Evolutionary conservation across 1,284 basidiomycete species (phyloP), one percentile per base, ranked within the genome.

Genomic region (Paramarasmius palmivorus): DNA sequence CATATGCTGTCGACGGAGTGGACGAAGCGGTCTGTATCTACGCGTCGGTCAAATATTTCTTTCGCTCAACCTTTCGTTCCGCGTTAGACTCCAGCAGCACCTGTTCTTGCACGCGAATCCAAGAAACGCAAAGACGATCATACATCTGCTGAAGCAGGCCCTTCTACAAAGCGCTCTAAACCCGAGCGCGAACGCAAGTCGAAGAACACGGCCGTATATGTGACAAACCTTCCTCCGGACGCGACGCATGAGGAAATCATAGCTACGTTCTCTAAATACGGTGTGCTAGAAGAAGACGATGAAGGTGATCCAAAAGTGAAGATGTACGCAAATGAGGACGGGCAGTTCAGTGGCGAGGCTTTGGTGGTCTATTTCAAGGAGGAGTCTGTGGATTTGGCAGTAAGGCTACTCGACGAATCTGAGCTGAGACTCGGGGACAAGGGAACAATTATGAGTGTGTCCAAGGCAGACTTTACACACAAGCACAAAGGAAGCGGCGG

Each of bases 341-440:
- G 94, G n/a, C 72, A 78, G 32, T 98, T 98, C 71, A 97, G 86
- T 63, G 96, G 97, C 32, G 96, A 99, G 61, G 96, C 96, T 1
- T 74, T 99, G 58, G 88, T 99, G 54, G 94, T 98, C 44, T 99
- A 93, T 70, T 97, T 98, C 78, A 98, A 98, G 69, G 93, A 96
- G 65, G 96, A 95, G 58, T 95, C 92, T 26, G 97, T 99, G 15
- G 74, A 79, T 10, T 77, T 99, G 50, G 96, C 95, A 2, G 72
- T 94, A 52, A 90, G 80, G 57, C 78, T 99, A 57, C 76, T 99
- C 55, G 95, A 98, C 68, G 96, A 98, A 57, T 93, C 92, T 0
- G 93, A 95, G 68, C 73, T 99, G 55, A 78, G 95, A 52, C 67
- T 95, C n/a, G 94, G 93, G 2, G 86, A 92, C 57, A 68, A 79